Conservation (phyloP, 352 stramenopile genomes). For the Phytophthora multivora region DNA sequence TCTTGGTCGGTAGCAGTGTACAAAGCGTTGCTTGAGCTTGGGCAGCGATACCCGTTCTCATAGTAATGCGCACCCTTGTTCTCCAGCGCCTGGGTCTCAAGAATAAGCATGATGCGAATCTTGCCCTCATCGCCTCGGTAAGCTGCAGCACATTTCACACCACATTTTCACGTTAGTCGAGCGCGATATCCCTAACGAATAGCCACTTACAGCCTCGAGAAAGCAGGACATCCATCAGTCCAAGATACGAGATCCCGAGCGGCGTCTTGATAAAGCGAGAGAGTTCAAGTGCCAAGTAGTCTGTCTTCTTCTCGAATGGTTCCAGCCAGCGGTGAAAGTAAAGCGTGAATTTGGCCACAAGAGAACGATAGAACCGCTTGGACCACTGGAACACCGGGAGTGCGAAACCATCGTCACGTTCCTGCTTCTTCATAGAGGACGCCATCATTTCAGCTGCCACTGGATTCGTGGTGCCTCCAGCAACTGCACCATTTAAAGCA, state of each 20-base stretch:
- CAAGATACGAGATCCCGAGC: conserved; percentile 80
- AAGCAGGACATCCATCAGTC: conserved; percentile 82
- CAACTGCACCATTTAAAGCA: conserved; percentile 23
- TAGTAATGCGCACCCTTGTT: conserved; percentile 82
- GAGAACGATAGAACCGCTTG: conserved; percentile 80
- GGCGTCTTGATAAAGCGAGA: conserved; percentile 76
- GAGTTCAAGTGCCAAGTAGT: conserved; percentile 68
- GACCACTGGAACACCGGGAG: conserved; percentile 85
- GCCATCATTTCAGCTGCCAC: conserved; percentile 83
- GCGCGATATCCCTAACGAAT: background rate
- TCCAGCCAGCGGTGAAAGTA: conserved; percentile 85
- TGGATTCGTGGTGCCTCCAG: conserved; percentile 50
- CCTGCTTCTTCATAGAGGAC: conserved; percentile 71
- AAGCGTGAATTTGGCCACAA: conserved; percentile 84
- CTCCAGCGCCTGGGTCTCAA: conserved; percentile 77
- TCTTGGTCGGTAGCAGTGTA: conserved; percentile 40
- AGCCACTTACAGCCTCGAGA: conserved; percentile 59
- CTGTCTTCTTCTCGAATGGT: conserved; percentile 65
- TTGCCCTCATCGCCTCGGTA: conserved; percentile 53
- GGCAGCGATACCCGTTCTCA: conserved; percentile 77
- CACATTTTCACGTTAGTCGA: conserved; percentile 12
- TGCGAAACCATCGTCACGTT: conserved; percentile 78
- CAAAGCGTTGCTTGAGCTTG: conserved; percentile 52
- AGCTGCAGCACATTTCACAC: conserved; percentile 32
- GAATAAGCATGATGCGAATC: conserved; percentile 69